Evolutionary conservation across 306 rosid species (phyloP).

Genomic region (Alnus glutinosa): DNA sequence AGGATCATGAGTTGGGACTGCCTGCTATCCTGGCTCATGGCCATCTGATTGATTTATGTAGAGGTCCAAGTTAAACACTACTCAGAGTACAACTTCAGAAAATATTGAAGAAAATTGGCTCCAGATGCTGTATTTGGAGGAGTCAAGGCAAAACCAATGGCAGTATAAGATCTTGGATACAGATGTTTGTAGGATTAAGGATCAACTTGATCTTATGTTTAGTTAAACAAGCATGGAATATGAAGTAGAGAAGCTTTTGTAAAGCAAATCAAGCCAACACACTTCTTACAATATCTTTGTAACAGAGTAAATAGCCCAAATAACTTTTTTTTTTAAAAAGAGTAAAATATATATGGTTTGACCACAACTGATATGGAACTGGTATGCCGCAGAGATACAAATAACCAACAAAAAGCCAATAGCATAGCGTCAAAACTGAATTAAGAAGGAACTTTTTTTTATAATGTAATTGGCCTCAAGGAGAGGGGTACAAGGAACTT

Average conservation of each 20-base stretch:
- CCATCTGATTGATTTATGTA: neutral
- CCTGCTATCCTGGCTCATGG: slow-evolving; percentile 31
- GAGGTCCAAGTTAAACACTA: neutral
- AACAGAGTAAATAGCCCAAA: no score
- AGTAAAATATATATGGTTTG: no score
- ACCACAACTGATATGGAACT: no score
- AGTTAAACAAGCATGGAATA: neutral
- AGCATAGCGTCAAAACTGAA: no score
- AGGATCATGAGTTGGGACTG: slow-evolving; percentile 34
- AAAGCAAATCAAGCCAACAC: neutral
- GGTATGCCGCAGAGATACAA: no score
- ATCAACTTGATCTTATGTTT: neutral
- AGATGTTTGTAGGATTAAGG: neutral
- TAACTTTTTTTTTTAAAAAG: no score
- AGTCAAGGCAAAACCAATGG: neutral
- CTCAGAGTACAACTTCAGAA: slow-evolving; percentile 18
- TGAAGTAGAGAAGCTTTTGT: neutral
- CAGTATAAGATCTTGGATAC: neutral
- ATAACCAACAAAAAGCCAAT: no score
- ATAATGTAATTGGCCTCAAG: no score
- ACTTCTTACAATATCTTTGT: no score
- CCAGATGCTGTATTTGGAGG: neutral
- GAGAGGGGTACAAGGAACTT: no score
- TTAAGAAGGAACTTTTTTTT: no score
- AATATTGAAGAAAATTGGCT: neutral